Conservation (phyloP, 352 stramenopile species). For the Sclerospora graminicola region DNA sequence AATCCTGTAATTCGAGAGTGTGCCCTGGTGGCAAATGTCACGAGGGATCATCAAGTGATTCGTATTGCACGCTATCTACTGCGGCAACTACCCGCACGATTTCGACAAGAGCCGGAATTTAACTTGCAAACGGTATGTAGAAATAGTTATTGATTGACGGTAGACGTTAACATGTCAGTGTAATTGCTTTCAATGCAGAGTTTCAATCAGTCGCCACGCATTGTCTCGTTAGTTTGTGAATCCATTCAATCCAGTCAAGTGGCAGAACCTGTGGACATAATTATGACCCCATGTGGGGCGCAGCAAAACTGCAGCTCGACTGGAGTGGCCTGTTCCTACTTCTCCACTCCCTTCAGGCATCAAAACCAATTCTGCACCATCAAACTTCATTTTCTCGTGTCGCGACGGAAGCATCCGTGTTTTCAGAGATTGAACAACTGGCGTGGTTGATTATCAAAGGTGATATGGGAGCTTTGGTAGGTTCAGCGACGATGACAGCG, state of each 20-base stretch:
- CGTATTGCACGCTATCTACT: too few species aligned
- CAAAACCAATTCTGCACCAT: conserved; percentile 71
- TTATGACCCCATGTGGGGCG: background rate
- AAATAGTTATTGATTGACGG: too few species aligned
- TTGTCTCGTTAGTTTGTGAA: conserved; percentile 35
- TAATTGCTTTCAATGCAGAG: too few species aligned
- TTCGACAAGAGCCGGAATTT: too few species aligned
- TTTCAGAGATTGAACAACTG: conserved; percentile 34
- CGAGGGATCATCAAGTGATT: too few species aligned
- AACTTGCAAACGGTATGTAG: too few species aligned
- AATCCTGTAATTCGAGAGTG: too few species aligned
- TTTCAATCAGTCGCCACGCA: too few species aligned
- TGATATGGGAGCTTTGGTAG: conserved; percentile 9
- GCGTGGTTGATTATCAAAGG: conserved; percentile 25
- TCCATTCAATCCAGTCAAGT: conserved; percentile 28
- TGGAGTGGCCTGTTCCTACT: conserved; percentile 58
- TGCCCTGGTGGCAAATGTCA: too few species aligned
- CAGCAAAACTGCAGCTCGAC: conserved; percentile 19
- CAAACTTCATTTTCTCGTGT: conserved; percentile 40
- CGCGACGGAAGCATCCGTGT: conserved; percentile 34
- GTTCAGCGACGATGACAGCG: conserved; percentile 1
- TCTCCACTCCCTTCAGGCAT: conserved; percentile 67
- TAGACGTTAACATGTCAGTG: too few species aligned
- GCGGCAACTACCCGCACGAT: too few species aligned
- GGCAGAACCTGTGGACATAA: background rate